Conservation (phyloP, 306 rosid species). For the Sechiopsis laciniata region DNA sequence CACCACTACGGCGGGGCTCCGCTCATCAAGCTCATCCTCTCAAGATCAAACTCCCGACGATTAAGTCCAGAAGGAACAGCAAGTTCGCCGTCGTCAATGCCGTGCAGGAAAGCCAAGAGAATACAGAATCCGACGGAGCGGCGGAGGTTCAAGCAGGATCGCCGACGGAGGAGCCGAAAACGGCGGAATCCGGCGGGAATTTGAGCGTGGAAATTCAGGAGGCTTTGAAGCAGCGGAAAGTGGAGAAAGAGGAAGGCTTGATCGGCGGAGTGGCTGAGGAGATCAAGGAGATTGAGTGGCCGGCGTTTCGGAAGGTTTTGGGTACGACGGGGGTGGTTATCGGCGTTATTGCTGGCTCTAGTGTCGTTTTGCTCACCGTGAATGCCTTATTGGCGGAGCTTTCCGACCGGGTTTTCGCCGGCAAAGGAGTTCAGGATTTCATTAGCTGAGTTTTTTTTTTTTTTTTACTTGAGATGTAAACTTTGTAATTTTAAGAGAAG, state of each 20-base stretch:
- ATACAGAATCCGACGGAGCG: slow-evolving; percentile 20
- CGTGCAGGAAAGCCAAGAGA: slow-evolving; percentile 49
- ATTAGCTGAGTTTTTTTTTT: slow-evolving; percentile 32
- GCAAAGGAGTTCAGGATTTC: slow-evolving; percentile 80
- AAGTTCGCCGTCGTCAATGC: slow-evolving; percentile 25
- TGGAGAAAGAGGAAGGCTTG: slow-evolving; percentile 33
- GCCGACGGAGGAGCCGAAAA: slow-evolving; percentile 17
- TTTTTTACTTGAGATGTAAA: neutral
- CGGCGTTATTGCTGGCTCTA: slow-evolving; percentile 71
- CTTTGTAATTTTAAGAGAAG: neutral
- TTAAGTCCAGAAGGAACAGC: slow-evolving; percentile 11
- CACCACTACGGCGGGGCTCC: slow-evolving; percentile 21
- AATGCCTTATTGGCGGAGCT: slow-evolving; percentile 75
- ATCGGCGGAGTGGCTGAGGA: slow-evolving; percentile 67
- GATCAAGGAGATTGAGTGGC: slow-evolving; percentile 81
- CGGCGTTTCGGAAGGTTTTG: slow-evolving; percentile 68
- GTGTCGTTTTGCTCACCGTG: slow-evolving; percentile 77
- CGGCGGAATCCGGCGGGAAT: slow-evolving; percentile 32
- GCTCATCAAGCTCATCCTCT: slow-evolving; percentile 3
- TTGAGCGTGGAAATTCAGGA: slow-evolving; percentile 65
- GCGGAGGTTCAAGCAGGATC: slow-evolving; percentile 14
- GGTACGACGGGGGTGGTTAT: slow-evolving; percentile 79
- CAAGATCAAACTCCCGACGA: neutral
- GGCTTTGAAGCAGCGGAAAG: slow-evolving; percentile 67
- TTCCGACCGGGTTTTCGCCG: slow-evolving; percentile 62